Evolutionary conservation across 352 stramenopile species (phyloP), one percentile per base, ranked within the genome.

Genomic region (Pythium sp.): DNA sequence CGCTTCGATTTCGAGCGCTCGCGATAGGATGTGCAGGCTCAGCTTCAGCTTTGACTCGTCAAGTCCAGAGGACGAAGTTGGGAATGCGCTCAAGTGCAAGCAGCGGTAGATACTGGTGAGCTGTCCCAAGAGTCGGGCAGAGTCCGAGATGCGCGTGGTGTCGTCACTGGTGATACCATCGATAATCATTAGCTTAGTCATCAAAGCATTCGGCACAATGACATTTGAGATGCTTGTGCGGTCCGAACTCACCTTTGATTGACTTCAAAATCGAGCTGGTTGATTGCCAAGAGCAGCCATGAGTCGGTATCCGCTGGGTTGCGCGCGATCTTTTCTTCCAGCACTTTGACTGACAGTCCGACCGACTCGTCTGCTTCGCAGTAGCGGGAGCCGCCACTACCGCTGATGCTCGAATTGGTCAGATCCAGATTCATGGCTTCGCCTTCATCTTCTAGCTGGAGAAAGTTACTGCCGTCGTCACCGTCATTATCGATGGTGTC

Each of bases 221-320:
- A 28, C 22, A 59, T 32, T 5, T 4, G 30, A 32, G 26, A 2
- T 59, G 32, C 15, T 14, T 65, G 5, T 9, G 12, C 15, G 20
- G 20, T 54, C 60, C 2, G 3, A 24, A 63, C 20, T 58, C 68
- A 46, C 80, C 78, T 83, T 2, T 69, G 36, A 5, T 57, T 69
- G 58, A 78, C 61, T 58, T 84, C 77, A 38, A 89, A 68, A 20
- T 81, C 67, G 46, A 89, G 73, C 30, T 89, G 75, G 46, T 71
- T 70, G 43, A 89, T 76, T 47, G 81, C 79, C n/a, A 89, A 58
- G 58, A 79, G 65, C 28, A 89, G 67, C 81, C 81, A 89, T 1
- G 77, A 75, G 57, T 78, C 71, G 26, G 64, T 75, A 18, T 84
- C 70, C 8, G 38, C 73, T 30, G 77, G 62, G 38, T 72, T 34